These are phyloP conservation scores for Strombidium stylifer DNA, from an alignment of 73 alveolate genomes.

Conservation along the genomic window DNA sequence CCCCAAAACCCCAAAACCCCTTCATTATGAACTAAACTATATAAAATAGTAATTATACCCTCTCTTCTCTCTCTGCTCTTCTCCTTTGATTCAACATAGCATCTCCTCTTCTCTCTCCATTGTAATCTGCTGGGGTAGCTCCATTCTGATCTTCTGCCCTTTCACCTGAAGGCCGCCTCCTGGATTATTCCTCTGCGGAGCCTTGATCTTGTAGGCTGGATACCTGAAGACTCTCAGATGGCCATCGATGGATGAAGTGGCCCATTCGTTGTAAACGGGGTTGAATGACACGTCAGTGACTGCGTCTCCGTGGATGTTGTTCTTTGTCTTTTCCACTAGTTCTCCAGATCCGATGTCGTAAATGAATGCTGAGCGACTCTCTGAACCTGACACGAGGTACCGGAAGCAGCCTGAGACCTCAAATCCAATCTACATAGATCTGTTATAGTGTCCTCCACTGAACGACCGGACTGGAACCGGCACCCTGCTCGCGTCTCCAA, in stretches of 20 bases:
- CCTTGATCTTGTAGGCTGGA: constrained; percentile 29
- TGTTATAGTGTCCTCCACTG: constrained; percentile 25
- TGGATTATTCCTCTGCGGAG: constrained; percentile 2
- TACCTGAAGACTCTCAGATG: constrained; percentile 50
- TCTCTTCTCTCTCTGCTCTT: background rate
- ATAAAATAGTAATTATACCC: constrained; percentile 5
- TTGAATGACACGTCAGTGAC: constrained; percentile 47
- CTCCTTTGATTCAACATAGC: too few species aligned
- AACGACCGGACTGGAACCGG: constrained; percentile 56
- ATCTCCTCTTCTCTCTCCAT: too few species aligned
- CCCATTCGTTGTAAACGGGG: constrained; percentile 60
- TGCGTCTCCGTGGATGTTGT: constrained; percentile 44
- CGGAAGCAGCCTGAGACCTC: constrained; percentile 30
- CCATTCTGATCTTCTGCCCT: constrained; percentile 19
- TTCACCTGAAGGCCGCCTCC: constrained; percentile 32
- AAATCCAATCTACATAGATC: constrained; percentile 42
- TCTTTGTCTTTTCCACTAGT: constrained; percentile 47
- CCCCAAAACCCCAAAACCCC: constrained; percentile 3
- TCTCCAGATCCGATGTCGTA: constrained; percentile 55
- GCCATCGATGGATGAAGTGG: constrained; percentile 56
- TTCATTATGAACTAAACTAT: too few species aligned
- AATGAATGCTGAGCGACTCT: constrained; percentile 61
- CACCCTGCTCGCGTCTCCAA: too few species aligned
- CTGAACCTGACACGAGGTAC: constrained; percentile 64
- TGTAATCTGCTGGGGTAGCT: too few species aligned